These are phyloP conservation scores for Theobroma cacao DNA, from an alignment of 345 rosid species.

Conservation along the genomic window DNA sequence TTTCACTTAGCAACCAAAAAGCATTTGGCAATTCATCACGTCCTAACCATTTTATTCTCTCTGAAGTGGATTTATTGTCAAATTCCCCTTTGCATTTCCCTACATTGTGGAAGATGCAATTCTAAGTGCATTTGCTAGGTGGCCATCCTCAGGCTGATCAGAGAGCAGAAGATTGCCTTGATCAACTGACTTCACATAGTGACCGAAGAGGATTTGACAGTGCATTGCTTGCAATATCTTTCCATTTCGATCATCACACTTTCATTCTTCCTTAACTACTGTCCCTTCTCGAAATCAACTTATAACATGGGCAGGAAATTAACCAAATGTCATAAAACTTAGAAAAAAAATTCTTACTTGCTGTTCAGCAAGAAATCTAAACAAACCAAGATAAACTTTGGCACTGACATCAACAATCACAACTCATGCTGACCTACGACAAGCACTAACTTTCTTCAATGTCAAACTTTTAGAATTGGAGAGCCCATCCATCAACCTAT, in stretches of 20 bases:
- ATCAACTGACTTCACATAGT: not conserved
- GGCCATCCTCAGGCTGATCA: not conserved
- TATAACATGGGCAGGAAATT: not conserved
- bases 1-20: not conserved
- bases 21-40: not conserved
- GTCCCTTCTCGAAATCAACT: not conserved
- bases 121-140: not conserved
- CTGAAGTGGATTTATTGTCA: not conserved
- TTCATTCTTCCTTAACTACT: not conserved
- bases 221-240: not conserved
- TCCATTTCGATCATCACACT: not conserved
- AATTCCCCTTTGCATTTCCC: not conserved
- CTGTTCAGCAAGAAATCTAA: not conserved
- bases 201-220: not conserved
- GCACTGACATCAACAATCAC: not conserved
- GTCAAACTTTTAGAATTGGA: slow-evolving; percentile 19
- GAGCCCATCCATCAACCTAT: slow-evolving; percentile 59
- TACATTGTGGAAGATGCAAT: not conserved
- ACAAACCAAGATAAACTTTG: not conserved
- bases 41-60: not conserved
- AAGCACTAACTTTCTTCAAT: not conserved
- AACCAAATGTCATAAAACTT: not conserved
- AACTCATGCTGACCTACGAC: not conserved
- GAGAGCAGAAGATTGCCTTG: not conserved
- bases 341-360: not conserved